phyloP scores from a whole-genome alignment of 148 eudicot genomes.

The Silene latifolia region DNA sequence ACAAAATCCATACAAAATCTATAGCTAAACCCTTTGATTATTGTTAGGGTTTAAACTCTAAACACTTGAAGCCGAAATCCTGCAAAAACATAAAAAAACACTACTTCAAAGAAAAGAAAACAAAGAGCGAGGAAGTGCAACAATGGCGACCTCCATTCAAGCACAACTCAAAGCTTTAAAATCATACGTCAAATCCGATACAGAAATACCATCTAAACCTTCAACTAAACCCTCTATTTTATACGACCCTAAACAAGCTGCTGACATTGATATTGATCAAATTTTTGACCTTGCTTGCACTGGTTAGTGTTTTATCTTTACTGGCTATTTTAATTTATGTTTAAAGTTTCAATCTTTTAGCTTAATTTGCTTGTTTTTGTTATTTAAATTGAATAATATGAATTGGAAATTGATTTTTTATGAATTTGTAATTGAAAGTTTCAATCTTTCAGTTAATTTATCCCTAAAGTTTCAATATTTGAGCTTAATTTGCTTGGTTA shows the following conservation, averaged over 20 bases:
- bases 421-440: not conserved
- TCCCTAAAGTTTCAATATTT: slow-evolving; percentile 7
- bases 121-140: not conserved
- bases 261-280: slow-evolving; percentile 75
- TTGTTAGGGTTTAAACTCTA: too few species aligned
- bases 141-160: slow-evolving; percentile 49
- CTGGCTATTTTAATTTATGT: not conserved
- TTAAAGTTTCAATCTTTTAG: not conserved
- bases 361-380: not conserved
- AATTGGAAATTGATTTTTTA: not conserved
- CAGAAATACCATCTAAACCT: slow-evolving; percentile 54
- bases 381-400: not conserved
- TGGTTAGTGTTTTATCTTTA: slow-evolving; percentile 32
- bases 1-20: too few species aligned
- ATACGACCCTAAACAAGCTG: slow-evolving; percentile 71
- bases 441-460: not conserved
- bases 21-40: too few species aligned
- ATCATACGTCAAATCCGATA: slow-evolving; percentile 36
- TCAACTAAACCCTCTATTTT: slow-evolving; percentile 75
- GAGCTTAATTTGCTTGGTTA: not conserved
- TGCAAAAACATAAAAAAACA: not conserved
- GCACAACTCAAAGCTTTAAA: slow-evolving; percentile 56
- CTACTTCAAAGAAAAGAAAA: not conserved
- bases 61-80: too few species aligned
- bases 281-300: slow-evolving; percentile 47